Evolutionary conservation across 1,284 basidiomycete species (phyloP).

Genomic region (Moesziomyces sp.): DNA sequence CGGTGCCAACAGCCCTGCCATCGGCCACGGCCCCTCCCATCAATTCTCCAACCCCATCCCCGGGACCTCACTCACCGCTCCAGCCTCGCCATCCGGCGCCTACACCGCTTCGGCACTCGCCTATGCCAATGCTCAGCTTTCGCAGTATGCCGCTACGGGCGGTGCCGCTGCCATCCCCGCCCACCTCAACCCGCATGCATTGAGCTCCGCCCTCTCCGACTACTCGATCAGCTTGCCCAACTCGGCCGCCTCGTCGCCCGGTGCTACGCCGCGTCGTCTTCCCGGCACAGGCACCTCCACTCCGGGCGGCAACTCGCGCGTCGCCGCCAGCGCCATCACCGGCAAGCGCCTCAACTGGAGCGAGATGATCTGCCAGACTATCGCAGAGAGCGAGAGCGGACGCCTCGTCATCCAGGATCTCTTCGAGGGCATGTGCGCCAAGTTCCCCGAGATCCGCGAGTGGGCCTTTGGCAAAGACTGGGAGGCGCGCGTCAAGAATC

Average conservation of each 20-base stretch:
- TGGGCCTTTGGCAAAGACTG: conserved; percentile 66
- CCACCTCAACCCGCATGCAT: conserved; percentile 53
- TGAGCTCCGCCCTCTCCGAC: conserved; percentile 54
- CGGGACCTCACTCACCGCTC: conserved; percentile 41
- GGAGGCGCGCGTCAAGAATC: conserved; percentile 66
- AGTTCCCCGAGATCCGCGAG: conserved; percentile 64
- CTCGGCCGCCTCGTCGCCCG: conserved; percentile 56
- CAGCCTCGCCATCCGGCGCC: conserved; percentile 42
- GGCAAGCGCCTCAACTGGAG: conserved; percentile 65
- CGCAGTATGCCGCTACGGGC: conserved; percentile 50
- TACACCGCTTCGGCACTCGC: conserved; percentile 51
- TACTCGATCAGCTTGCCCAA: conserved; percentile 53
- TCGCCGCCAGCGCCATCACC: conserved; percentile 56
- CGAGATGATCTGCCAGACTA: conserved; percentile 66
- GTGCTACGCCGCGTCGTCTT: conserved; percentile 45
- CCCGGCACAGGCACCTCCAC: conserved; percentile 45
- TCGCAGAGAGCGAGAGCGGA: conserved; percentile 60
- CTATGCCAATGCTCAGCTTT: conserved; percentile 60
- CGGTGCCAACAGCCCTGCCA: conserved; percentile 46
- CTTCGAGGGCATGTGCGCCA: conserved; percentile 63
- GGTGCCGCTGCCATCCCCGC: conserved; percentile 43
- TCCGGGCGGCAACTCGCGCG: conserved; percentile 51
- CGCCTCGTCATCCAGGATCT: conserved; percentile 65
- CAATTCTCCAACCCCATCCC: conserved; percentile 23
- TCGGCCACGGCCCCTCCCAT: conserved; percentile 15